Base-by-base conservation (phyloP, 768 basidiomycete genomes). In the Stropharia rugosoannulata region DNA sequence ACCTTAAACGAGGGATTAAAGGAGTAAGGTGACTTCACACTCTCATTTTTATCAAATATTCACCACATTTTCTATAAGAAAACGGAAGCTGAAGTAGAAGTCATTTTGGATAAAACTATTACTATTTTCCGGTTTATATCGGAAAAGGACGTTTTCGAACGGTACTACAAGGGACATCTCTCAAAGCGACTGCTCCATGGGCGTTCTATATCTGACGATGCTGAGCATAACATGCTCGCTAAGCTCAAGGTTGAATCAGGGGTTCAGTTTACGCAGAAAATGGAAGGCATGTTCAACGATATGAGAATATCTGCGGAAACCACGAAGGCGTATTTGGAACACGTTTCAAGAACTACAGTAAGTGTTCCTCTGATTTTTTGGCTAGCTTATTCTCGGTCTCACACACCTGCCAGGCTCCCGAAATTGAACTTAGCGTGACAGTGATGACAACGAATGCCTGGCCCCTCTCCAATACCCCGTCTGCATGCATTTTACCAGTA, bases 211-310 rank as follows among this genome's bases (percentile, higher is more conserved):
- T 97, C 95, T 0, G 97, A 99, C 63, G 97, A 99, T 70, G 95
- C 97, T 3, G 97, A 99, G 67, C 89, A 91, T 44, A 93, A 90
- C 55, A 98, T 99, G 95, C 82, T 99, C 1, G 88, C 93, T 44
- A 98, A 97, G 72, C 85, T 99, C 65, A 98, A 98, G 74, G 82
- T 96, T 22, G 96, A 98, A 73, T 95, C 91, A 65, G 96, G 96
- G 6, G 89, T 87, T 63, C 93, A 96, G 67, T 99, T 98, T 71
- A 98, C 97, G 1, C 93, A 96, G 72, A 95, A 95, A 69, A 77
- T 98, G 64, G 95, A 99, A 70, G 95, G 95, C 55, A 99, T 99
- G 96, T 97, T 99, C 83, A 82, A 93, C 61, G 96, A 98, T 67
- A 95, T 99, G 86, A 91, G 86, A 64, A 69, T 95, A 27, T 96